phyloP scores from a whole-genome alignment of 1,284 basidiomycete genomes.

The Farysia itapuensis region DNA sequence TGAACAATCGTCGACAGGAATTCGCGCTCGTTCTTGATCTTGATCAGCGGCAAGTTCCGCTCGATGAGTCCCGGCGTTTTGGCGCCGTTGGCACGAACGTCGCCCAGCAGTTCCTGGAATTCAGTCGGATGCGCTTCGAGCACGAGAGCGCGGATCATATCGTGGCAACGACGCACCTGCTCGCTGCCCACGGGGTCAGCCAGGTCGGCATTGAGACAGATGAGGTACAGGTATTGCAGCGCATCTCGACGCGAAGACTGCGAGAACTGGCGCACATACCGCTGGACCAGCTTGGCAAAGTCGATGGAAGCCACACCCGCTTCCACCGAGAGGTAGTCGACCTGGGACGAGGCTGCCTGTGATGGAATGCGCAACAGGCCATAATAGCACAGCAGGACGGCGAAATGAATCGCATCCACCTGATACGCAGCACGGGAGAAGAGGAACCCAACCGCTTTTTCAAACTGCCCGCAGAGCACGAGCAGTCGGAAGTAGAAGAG shows the following conservation, averaged over 20 bases:
- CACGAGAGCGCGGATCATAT: slow-evolving; percentile 82
- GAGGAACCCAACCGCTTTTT: slow-evolving; percentile 85
- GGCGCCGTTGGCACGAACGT: slow-evolving; percentile 82
- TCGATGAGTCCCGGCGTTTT: slow-evolving; percentile 86
- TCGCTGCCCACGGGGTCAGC: slow-evolving; percentile 70
- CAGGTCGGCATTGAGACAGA: slow-evolving; percentile 75
- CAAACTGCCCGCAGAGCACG: slow-evolving; percentile 90
- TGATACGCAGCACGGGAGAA: slow-evolving; percentile 86
- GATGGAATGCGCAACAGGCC: slow-evolving; percentile 83
- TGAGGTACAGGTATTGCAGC: slow-evolving; percentile 90
- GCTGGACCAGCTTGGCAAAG: slow-evolving; percentile 82
- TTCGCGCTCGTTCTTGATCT: slow-evolving; percentile 70
- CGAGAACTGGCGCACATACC: slow-evolving; percentile 87
- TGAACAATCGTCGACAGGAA: slow-evolving; percentile 83
- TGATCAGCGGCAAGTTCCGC: slow-evolving; percentile 75
- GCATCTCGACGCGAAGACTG: slow-evolving; percentile 89
- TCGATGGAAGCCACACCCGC: slow-evolving; percentile 64
- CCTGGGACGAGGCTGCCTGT: slow-evolving; percentile 74
- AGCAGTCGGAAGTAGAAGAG: slow-evolving; percentile 84
- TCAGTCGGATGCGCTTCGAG: slow-evolving; percentile 72
- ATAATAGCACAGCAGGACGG: slow-evolving; percentile 88
- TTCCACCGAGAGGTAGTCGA: slow-evolving; percentile 36
- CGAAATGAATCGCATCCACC: slow-evolving; percentile 91
- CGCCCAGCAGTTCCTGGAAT: slow-evolving; percentile 84
- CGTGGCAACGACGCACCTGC: slow-evolving; percentile 82